Base-by-base conservation (phyloP, 345 rosid genomes). In the Hypericum androsaemum region DNA sequence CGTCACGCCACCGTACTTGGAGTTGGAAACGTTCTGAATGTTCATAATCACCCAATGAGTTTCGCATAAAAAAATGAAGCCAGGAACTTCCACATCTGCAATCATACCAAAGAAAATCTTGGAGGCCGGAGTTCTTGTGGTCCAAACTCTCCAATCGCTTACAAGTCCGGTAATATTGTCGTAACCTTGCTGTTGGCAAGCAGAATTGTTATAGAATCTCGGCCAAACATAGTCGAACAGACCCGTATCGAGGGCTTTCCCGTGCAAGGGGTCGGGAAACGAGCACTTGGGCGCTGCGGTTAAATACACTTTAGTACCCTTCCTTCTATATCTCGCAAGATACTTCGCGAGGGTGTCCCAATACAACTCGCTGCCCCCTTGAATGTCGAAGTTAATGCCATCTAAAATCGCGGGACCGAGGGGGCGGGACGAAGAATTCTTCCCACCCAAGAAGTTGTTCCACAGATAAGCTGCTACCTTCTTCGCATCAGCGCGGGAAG, bases 281-380 rank as follows among this genome's bases (percentile, higher is more conserved):
- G 66, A 62, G 52, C 71, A 67, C 47, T 61, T 65, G 13, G 71
- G 71, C 51, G 71, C 62, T 37, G 66, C 71, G 8, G 45, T 6
- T n/a, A 67, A 15, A 37, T 67, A 67, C 43, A 67, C 59, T 32
- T 67, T 67, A 41, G 39, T 51, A 22, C 66, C 58, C 4, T 6
- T 37, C 15, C 35, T 22, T 43, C 66, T 57, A 14, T 67, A 52
- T 3, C 15, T 46, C 8, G 63, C 41, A 8, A 67, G 28, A 44
- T 2, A 67, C 36, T 55, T 50, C 5, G 71, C 66, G 6, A 67
- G 71, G 46, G 61, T 66, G 6, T 57, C 58, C 41, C 58, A 67
- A 10, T 67, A 22, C 8, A 7, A 54, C 5, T 46, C 28, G 0
- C 66, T 56, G 6, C 69, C 64, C 28, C 35, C 51, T 41, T 61